Evolutionary conservation across 768 basidiomycete species (phyloP), one percentile per base, ranked within the genome.

Genomic region (Neoboletus brunneissimus): DNA sequence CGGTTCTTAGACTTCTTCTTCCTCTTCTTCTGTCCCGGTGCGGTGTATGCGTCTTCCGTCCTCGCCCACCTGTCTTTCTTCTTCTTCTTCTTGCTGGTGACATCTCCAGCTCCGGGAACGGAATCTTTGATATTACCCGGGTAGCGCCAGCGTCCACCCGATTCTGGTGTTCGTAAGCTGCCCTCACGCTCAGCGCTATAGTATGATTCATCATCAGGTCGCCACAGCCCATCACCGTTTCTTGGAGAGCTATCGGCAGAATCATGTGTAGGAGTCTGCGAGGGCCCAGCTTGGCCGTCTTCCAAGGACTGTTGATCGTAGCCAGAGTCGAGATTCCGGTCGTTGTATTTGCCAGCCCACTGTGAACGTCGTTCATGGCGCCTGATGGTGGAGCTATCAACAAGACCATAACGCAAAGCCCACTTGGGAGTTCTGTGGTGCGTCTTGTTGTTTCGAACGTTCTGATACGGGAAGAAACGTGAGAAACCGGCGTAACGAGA

Each of bases 371-470:
- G 82, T 66, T 87, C 81, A 53, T 88, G 86, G 66, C 94, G 88
- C 63, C 83, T 79, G 67, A 90, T 86, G 62, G 88, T 85, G 35
- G 85, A 77, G 23, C 83, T 86, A 70, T 94, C 85, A 59, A 98
- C 85, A 44, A 98, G 88, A 38, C 95, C 95, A 71, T 92, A 92
- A 60, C 88, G 83, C 72, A 90, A 79, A 0, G 88, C 88, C 95
- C 95, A 98, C 73, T 97, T 95, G 20, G 95, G 95, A n/a, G 95
- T 97, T 43, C 95, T 86, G 15, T 81, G 79, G 68, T 90, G 83
- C 64, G 85, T 95, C 79, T 95, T 92, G 79, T 98, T 98, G 76
- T 97, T 98, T 54, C 95, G 81, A 61, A 98, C 86, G 73, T 97
- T 97, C 87, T 98, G 69, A 22, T 52, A 7, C 37, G 20, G 11